Base-by-base conservation (phyloP, 768 basidiomycete genomes). In the Clavaria fumosa region DNA sequence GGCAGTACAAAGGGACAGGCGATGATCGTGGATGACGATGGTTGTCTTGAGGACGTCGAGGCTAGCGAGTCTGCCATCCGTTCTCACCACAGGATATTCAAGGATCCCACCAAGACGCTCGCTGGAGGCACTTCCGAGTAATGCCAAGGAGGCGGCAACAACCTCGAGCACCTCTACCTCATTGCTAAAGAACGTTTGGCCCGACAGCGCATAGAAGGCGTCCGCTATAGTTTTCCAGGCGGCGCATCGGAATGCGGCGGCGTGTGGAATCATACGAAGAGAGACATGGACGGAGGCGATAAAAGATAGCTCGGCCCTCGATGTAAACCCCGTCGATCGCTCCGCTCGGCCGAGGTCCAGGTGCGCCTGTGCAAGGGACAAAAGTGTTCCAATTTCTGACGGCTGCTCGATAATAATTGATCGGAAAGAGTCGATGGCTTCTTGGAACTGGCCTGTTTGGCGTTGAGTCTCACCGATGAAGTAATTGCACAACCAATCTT, bases 151-250 rank as follows among this genome's bases (percentile, higher is more conserved):
- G 33, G 48, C 47, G 21, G 38, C 34, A 43, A 72, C 45, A 20
- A 53, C 44, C 27, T 47, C 44, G 15, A 55, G 53, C 7, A 76
- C 54, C 10, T 45, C 41, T 1, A 44, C 50, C 44, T 64, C 60
- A 18, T 79, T 61, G 7, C 60, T 52, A 43, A 72, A 76, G 3
- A 59, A 56, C 2, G 68, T 58, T 31, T 64, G 61, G 20, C 54
- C 56, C 3, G 79, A 78, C 9, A 96, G 58, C 34, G 70, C 66
- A 47, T 75, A 73, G 3, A 83, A 54, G 3, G 79, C 74, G 53
- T 99, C 91, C 0, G 73, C 83, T 7, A 77, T 63, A 5, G 66
- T 59, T 53, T 97, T 97, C 93, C 91, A 97, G 3, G 70, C 70
- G 2, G 84, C 62, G 4, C 68, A 60, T 12, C 81, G 70, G 52